phyloP scores from a whole-genome alignment of 495 filamentous ascomycete genomes.

The Xylaria palmicola region DNA sequence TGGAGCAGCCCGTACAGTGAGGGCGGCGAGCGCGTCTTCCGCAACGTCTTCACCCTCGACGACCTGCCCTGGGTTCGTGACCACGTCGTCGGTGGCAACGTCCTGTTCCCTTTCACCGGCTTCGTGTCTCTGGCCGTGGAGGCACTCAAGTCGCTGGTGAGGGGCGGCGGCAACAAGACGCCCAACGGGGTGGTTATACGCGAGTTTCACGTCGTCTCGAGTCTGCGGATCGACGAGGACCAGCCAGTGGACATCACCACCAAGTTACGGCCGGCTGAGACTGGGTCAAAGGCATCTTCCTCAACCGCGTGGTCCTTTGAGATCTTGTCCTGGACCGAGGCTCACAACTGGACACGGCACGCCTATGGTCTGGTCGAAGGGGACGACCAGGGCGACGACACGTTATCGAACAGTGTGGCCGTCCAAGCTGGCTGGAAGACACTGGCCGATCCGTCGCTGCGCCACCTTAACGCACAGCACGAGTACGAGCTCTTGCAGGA shows the following conservation, averaged over 20 bases:
- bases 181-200: neutral
- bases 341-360: neutral
- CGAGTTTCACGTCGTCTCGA: neutral
- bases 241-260: neutral
- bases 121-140: neutral
- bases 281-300: neutral
- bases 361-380: neutral
- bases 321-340: neutral
- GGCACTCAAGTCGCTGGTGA: neutral
- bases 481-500: no score
- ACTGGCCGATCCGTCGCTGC: no score
- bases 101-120: neutral
- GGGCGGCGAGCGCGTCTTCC: neutral
- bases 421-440: no score
- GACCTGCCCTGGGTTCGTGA: neutral
- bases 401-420: no score
- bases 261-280: neutral
- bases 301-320: neutral
- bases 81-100: neutral
- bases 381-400: no score
- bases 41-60: neutral
- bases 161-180: neutral
- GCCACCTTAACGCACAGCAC: no score
- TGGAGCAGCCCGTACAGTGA: neutral
- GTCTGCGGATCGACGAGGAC: neutral